Percentiles rank a stretch among this genome's conserved stretches.
These are phyloP conservation scores for Casuarina equisetifolia DNA, from an alignment of 306 rosid genomes.

Conservation along the genomic window DNA sequence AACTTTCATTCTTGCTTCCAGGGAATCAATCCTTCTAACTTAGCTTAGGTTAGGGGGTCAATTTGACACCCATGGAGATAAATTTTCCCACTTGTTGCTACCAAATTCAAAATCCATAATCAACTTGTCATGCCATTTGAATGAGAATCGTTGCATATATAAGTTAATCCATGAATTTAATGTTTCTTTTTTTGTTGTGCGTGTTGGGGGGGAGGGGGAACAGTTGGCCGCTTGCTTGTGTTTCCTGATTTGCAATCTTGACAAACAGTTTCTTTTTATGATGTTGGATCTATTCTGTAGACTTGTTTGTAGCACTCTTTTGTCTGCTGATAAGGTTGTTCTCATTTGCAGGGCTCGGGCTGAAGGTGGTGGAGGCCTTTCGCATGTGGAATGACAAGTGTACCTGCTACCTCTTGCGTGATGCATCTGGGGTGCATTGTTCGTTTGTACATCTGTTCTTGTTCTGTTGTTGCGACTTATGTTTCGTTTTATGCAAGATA, in stretches of 20 bases:
- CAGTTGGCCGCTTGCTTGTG: background rate
- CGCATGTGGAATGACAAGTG: constrained; percentile 66
- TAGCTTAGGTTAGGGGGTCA: background rate
- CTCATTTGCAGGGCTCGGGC: constrained; percentile 64
- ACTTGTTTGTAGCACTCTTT: background rate
- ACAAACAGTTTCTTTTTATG: background rate
- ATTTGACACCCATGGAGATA: background rate
- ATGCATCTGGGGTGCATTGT: background rate
- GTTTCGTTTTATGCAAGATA: background rate
- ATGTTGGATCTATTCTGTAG: background rate
- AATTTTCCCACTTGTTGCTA: background rate
- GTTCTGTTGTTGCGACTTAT: background rate
- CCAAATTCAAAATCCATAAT: background rate
- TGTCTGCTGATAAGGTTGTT: constrained; percentile 4
- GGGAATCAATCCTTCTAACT: background rate
- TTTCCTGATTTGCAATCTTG: background rate
- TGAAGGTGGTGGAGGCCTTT: constrained; percentile 78
- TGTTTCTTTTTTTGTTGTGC: background rate
- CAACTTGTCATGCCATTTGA: background rate
- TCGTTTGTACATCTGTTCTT: background rate
- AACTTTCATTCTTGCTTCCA: background rate
- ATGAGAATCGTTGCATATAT: background rate
- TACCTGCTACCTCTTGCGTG: background rate
- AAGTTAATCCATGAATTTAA: background rate
- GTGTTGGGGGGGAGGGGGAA: background rate